Conservation (phyloP, 2,329 filamentous ascomycete species). For the Mariannaea elegans region DNA sequence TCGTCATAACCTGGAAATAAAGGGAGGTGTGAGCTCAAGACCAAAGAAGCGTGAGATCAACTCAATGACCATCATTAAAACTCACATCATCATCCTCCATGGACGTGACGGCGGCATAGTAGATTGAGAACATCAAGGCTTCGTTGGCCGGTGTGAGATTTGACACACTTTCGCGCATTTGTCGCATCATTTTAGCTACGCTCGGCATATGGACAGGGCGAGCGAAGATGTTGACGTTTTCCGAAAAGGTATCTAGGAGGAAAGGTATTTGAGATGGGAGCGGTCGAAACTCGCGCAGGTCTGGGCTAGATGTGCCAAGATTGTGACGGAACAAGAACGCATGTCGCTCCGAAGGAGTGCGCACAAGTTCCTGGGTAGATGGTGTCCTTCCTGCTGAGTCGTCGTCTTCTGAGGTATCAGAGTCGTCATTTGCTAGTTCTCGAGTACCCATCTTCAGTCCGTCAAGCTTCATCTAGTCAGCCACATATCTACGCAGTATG, state of each 20-base stretch:
- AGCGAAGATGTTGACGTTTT: constrained; percentile 59
- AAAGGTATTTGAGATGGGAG: constrained; percentile 65
- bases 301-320: constrained; percentile 39
- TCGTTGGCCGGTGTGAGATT: constrained; percentile 54
- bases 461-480: constrained; percentile 48
- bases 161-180: constrained; percentile 43
- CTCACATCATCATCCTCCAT: constrained; percentile 67
- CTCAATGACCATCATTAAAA: constrained; percentile 2
- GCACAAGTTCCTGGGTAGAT: constrained; percentile 50
- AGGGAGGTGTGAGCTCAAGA: background rate
- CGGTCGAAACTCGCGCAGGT: constrained; percentile 56
- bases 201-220: constrained; percentile 58
- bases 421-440: constrained; percentile 44
- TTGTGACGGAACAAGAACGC: constrained; percentile 62
- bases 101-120: constrained; percentile 63
- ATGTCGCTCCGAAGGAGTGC: constrained; percentile 56
- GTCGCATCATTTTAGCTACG: constrained; percentile 45
- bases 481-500: background rate
- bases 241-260: constrained; percentile 58
- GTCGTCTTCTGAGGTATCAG: constrained; percentile 51
- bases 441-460: constrained; percentile 53
- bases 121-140: constrained; percentile 65
- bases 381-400: constrained; percentile 40
- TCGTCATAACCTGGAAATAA: constrained; percentile 53
- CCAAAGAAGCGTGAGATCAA: background rate